Evolutionary conservation across 768 basidiomycete genomes (phyloP).

Genomic region (Amylocystis lapponica): DNA sequence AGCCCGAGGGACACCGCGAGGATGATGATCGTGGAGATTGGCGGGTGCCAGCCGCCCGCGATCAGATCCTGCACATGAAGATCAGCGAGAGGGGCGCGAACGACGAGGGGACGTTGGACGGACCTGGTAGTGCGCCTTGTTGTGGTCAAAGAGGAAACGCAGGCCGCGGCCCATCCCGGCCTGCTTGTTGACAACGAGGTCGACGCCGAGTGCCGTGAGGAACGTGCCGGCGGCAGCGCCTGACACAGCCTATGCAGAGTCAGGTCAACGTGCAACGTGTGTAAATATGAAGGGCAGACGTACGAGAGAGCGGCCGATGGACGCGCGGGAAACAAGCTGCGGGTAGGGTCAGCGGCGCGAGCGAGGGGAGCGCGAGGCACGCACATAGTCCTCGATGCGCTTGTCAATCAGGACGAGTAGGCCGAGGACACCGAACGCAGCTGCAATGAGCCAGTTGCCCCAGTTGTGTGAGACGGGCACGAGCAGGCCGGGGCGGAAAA

Average conservation of each 20-base stretch:
- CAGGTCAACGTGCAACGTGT: not conserved
- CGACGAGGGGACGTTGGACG: constrained; percentile 11
- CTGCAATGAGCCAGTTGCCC: constrained; percentile 51
- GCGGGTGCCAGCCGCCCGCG: constrained; percentile 44
- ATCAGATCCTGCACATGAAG: constrained; percentile 38
- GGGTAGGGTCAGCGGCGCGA: too few relatives aligned
- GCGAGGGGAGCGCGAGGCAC: too few relatives aligned
- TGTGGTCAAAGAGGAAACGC: constrained; percentile 58
- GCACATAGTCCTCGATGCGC: too few relatives aligned
- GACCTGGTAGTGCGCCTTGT: constrained; percentile 50
- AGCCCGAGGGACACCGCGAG: constrained; percentile 48
- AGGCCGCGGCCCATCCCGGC: constrained; percentile 59
- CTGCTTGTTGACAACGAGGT: constrained; percentile 52
- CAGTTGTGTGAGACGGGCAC: constrained; percentile 34
- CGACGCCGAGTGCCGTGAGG: constrained; percentile 47
- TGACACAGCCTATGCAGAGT: constrained; percentile 12
- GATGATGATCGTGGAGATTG: constrained; percentile 42
- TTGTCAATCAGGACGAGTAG: too few relatives aligned
- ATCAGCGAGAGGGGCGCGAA: constrained; percentile 1
- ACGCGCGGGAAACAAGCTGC: too few relatives aligned
- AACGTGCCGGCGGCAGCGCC: constrained; percentile 62
- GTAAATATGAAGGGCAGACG: not conserved
- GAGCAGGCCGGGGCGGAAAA: constrained; percentile 47
- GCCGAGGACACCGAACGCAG: constrained; percentile 36
- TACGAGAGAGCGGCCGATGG: too few relatives aligned